Evolutionary conservation across 2,329 filamentous ascomycete species (phyloP), one percentile per base, ranked within the genome.

Genomic region (Aspergillus novoparasiticus): DNA sequence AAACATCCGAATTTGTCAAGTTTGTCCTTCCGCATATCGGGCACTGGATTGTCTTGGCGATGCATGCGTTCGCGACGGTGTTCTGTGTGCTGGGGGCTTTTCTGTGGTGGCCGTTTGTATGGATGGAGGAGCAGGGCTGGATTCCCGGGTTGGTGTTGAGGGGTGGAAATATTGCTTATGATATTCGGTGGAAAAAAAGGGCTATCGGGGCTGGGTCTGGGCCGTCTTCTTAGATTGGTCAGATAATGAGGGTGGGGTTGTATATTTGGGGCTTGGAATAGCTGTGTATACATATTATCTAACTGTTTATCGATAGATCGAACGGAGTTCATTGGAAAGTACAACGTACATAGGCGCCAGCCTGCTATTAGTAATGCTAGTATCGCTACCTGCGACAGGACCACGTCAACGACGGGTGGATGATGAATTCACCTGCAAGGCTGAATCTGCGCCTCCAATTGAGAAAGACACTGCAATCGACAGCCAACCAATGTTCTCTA

Each of bases 1-100:
- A 94, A 71, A 83, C 87, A 0, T 89, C 88, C 56, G 90, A 96
- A 68, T 89, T 89, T 66, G 80, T 94, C 64, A 89, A 89, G 69
- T 95, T 96, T 72, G 69, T 94, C 21, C 71, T 85, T 19, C 87
- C 90, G 11, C 85, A 82, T 12, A 84, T 89, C 0, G 87, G 86
- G 0, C 77, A 81, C 9, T 71, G 85, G 28, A 36, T 89, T 1
- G 76, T 93, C 1, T 82, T 86, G 76, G 66, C 83, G 3, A 90
- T 86, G 84, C 90, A 93, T 73, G 79, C 89, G 23, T 82, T 87
- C 59, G 87, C 87, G 4, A 90, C 90, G 0, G 65, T 86, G 4
- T 73, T 91, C 4, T 94, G 90, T 68, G 79, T 91, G 1, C 1
- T 90, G 1, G 87, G 87, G 0, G 82, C 87, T 1, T 62, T 84